Evolutionary conservation across 257 asterid species (phyloP).

Genomic region (Striga asiatica): DNA sequence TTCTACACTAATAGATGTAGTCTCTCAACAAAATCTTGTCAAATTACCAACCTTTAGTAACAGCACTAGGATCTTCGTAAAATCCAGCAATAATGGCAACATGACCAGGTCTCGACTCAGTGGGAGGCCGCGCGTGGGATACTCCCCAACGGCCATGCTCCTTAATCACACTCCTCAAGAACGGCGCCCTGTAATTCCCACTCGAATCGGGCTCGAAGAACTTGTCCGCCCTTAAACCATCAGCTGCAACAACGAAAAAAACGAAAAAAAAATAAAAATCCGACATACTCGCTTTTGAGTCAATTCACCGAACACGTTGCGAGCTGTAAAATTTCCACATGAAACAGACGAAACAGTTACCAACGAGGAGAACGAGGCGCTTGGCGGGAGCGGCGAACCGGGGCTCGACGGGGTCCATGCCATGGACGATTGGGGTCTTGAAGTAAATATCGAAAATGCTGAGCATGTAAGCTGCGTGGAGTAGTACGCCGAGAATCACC

Average conservation of each 20-base stretch:
- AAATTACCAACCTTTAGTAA: constrained; percentile 67
- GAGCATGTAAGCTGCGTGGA: constrained; percentile 95
- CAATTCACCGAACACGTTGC: constrained; percentile 30
- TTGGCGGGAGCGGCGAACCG: constrained; percentile 76
- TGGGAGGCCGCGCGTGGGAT: constrained; percentile 97
- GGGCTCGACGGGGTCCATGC: constrained; percentile 82
- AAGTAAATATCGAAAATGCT: constrained; percentile 95
- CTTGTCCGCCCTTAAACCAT: constrained; percentile 96
- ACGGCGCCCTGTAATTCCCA: constrained; percentile 83
- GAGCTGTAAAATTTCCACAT: neutral
- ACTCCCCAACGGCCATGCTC: constrained; percentile 98
- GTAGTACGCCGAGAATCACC: constrained; percentile 72
- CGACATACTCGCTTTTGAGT: constrained; percentile 17
- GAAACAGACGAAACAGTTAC: constrained; percentile 20
- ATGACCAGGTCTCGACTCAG: constrained; percentile 98
- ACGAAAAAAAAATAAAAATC: no score
- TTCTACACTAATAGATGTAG: neutral
- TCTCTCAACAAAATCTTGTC: constrained; percentile 10
- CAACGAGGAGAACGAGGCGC: constrained; percentile 80
- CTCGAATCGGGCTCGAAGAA: constrained; percentile 77
- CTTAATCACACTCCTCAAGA: constrained; percentile 77
- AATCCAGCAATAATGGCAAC: constrained; percentile 97
- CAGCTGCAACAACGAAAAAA: no score
- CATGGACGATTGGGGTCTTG: constrained; percentile 94
- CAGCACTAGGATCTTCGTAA: constrained; percentile 98